Evolutionary conservation across 805 yeast species (phyloP).

Genomic region (Hanseniaspora vineae): DNA sequence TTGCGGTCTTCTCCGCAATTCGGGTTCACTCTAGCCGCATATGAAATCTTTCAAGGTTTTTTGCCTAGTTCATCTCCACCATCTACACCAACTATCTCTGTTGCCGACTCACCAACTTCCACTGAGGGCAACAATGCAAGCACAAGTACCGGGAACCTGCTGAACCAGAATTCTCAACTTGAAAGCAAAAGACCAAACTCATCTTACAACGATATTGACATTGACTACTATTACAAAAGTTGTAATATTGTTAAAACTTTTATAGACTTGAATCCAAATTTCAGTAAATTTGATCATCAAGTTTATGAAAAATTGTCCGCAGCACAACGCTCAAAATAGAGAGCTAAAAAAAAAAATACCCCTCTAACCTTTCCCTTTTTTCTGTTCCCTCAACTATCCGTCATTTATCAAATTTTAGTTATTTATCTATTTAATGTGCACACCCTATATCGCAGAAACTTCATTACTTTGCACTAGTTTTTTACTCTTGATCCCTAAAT

Average conservation of each 20-base stretch:
- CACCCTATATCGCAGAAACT: no score
- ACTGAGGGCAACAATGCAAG: not conserved
- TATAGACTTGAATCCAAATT: conserved; percentile 50
- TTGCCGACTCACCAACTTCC: not conserved
- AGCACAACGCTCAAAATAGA: not conserved
- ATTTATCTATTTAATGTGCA: no score
- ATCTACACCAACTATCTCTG: not conserved
- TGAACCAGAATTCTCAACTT: no score
- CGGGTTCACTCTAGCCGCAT: conserved; percentile 95
- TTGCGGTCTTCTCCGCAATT: conserved; percentile 94
- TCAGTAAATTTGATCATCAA: conserved; percentile 39
- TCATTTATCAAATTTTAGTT: no score
- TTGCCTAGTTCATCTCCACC: conserved; percentile 35
- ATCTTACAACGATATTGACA: conserved; percentile 26
- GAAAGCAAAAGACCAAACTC: not conserved
- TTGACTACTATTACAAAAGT: conserved; percentile 38
- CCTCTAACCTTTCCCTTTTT: not conserved
- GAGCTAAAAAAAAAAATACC: no score
- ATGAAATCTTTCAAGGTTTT: conserved; percentile 72
- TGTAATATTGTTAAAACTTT: conserved; percentile 49
- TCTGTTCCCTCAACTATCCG: no score
- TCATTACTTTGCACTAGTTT: not conserved
- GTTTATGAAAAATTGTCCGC: conserved; percentile 31
- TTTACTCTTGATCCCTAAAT: not conserved
- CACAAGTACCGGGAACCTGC: no score